phyloP scores from a whole-genome alignment of 2,329 filamentous ascomycete species.

The Keithomyces neogunnii region DNA sequence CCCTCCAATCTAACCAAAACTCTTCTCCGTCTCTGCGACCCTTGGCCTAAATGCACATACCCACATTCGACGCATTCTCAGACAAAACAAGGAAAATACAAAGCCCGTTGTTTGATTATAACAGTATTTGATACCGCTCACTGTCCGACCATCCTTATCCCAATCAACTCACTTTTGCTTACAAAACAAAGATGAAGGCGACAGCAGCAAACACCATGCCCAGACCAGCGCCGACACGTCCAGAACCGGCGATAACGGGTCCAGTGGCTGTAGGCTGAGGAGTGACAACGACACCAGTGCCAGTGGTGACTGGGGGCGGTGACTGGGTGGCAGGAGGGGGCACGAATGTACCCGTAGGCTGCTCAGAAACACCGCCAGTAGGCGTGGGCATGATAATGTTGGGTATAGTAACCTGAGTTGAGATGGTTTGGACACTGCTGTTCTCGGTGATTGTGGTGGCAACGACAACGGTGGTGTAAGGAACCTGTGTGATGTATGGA shows the following conservation, averaged over 20 bases:
- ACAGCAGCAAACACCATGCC: slow-evolving; percentile 37
- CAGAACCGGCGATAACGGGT: slow-evolving; percentile 30
- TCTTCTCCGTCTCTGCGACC: not conserved
- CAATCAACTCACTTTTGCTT: slow-evolving; percentile 18
- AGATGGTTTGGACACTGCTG: slow-evolving; percentile 38
- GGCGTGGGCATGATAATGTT: slow-evolving; percentile 40
- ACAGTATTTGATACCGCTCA: not conserved
- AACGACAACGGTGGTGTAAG: slow-evolving; percentile 43
- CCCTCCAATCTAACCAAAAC: not conserved
- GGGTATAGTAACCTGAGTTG: slow-evolving; percentile 44
- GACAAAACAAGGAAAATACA: slow-evolving; percentile 2
- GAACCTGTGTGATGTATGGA: slow-evolving; percentile 40
- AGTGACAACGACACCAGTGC: slow-evolving; percentile 25
- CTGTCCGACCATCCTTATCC: not conserved
- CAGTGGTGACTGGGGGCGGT: slow-evolving; percentile 17
- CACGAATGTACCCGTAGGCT: slow-evolving; percentile 8
- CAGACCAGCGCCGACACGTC: slow-evolving; percentile 33
- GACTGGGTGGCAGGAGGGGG: slow-evolving; percentile 14
- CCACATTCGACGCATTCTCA: slow-evolving; percentile 7
- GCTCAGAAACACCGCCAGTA: slow-evolving; percentile 10
- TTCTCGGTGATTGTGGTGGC: slow-evolving; percentile 38
- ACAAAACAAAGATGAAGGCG: slow-evolving; percentile 37
- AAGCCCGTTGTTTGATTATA: not conserved
- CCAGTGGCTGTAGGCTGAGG: slow-evolving; percentile 22
- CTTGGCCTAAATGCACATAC: slow-evolving; percentile 1